Evolutionary conservation across 1,284 basidiomycete genomes (phyloP).

Genomic region (Porodaedalea pini): DNA sequence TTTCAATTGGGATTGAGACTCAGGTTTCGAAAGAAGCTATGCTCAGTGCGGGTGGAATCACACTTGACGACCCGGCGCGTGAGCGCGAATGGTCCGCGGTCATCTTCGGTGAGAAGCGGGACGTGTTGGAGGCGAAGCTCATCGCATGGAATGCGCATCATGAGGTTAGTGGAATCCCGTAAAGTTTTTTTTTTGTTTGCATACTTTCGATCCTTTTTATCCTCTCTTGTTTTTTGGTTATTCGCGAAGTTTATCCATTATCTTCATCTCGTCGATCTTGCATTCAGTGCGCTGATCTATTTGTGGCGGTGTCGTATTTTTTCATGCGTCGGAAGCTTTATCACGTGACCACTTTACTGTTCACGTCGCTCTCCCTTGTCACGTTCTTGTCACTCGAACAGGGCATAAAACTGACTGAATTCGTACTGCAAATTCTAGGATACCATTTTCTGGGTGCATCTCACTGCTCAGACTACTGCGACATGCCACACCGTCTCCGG

Average conservation of each 20-base stretch:
- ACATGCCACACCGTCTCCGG: constrained; percentile 19
- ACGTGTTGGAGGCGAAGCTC: constrained; percentile 11
- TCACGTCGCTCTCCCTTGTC: too few relatives aligned
- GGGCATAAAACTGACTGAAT: too few relatives aligned
- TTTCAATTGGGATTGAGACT: constrained; percentile 13
- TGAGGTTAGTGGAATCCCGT: constrained; percentile 3
- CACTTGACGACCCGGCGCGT: constrained; percentile 15
- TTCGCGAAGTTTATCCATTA: too few relatives aligned
- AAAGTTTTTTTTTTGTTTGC: neutral
- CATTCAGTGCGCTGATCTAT: too few relatives aligned
- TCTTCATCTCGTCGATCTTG: too few relatives aligned
- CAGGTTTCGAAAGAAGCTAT: constrained; percentile 11
- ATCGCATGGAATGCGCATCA: constrained; percentile 11
- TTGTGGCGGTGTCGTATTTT: too few relatives aligned
- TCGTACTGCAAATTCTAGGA: constrained; percentile 1
- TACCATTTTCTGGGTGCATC: constrained; percentile 5
- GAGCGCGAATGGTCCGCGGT: constrained; percentile 17
- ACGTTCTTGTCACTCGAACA: too few relatives aligned
- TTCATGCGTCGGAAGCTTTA: too few relatives aligned
- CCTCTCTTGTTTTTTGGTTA: too few relatives aligned
- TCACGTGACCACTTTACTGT: too few relatives aligned
- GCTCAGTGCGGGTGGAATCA: constrained; percentile 8
- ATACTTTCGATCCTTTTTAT: neutral
- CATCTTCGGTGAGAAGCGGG: constrained; percentile 16
- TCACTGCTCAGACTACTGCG: constrained; percentile 18